Evolutionary conservation across 1,284 basidiomycete genomes (phyloP).

Genomic region (Vanrija pseudolonga): DNA sequence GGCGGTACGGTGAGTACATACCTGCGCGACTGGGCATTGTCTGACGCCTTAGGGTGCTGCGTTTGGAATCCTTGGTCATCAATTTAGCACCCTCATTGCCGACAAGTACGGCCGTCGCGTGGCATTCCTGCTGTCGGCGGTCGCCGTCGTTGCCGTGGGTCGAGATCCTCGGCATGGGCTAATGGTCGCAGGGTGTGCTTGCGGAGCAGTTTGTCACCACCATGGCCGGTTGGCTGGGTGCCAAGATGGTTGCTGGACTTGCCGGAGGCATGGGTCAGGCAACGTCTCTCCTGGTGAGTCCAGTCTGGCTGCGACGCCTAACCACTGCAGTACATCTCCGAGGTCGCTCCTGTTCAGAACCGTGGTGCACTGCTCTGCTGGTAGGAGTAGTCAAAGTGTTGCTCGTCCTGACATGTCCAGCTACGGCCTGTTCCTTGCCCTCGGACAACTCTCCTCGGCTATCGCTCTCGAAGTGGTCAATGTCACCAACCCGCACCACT

Average conservation of each 20-base stretch:
- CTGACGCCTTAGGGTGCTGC: neutral
- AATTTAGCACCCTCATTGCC: neutral
- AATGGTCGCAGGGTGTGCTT: no score
- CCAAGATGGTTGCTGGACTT: constrained; percentile 27
- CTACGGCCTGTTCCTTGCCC: neutral
- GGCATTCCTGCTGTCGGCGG: neutral
- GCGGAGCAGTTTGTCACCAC: neutral
- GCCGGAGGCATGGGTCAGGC: constrained; percentile 8
- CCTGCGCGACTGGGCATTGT: no score
- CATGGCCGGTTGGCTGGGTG: constrained; percentile 9
- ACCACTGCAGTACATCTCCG: neutral
- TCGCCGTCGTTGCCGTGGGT: neutral
- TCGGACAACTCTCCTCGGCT: constrained; percentile 3
- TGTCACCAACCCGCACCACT: constrained; percentile 3
- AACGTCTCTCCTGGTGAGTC: neutral
- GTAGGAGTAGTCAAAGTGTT: no score
- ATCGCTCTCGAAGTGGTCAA: constrained; percentile 6
- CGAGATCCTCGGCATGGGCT: no score
- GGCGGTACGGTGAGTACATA: neutral
- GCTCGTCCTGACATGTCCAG: no score
- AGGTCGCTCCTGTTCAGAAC: constrained; percentile 6
- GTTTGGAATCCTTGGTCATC: neutral
- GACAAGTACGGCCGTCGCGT: neutral
- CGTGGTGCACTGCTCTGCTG: neutral
- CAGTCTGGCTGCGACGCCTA: no score